Evolutionary conservation across 495 filamentous ascomycete species (phyloP).

Genomic region (Aspergillus asperescens): DNA sequence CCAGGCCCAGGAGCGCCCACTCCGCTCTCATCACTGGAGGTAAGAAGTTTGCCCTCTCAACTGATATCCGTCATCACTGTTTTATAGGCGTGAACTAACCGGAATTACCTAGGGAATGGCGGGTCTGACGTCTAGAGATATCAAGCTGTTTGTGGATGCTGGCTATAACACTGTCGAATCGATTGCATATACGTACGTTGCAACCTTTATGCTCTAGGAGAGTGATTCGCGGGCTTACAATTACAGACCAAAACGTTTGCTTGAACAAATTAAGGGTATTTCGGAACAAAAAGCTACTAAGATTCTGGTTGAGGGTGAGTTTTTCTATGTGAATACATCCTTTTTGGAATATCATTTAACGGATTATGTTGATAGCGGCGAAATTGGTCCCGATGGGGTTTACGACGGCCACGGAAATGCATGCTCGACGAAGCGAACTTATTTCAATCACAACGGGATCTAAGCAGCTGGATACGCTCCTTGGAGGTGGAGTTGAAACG

Average conservation of each 20-base stretch:
- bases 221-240: slow-evolving; percentile 9
- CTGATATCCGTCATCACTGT: neutral
- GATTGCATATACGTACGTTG: slow-evolving; percentile 77
- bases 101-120: slow-evolving; percentile 56
- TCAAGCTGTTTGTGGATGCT: slow-evolving; percentile 85
- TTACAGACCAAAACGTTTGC: slow-evolving; percentile 62
- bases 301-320: slow-evolving; percentile 79
- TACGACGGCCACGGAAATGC: slow-evolving; percentile 99
- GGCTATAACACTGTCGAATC: slow-evolving; percentile 94
- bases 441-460: slow-evolving; percentile 98
- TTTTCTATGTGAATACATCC: slow-evolving; percentile 8
- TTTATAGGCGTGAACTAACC: neutral
- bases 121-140: slow-evolving; percentile 88
- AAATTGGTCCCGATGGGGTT: slow-evolving; percentile 98
- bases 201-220: neutral
- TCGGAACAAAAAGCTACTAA: slow-evolving; percentile 94
- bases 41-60: slow-evolving; percentile 31
- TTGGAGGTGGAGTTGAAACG: slow-evolving; percentile 93
- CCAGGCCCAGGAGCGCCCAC: slow-evolving; percentile 90
- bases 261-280: slow-evolving; percentile 96
- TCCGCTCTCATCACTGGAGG: slow-evolving; percentile 84
- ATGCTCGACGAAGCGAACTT: slow-evolving; percentile 87
- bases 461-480: slow-evolving; percentile 90
- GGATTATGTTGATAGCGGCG: slow-evolving; percentile 53
- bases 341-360: neutral